phyloP scores from a whole-genome alignment of 306 rosid species.

The Gillenia trifoliata region DNA sequence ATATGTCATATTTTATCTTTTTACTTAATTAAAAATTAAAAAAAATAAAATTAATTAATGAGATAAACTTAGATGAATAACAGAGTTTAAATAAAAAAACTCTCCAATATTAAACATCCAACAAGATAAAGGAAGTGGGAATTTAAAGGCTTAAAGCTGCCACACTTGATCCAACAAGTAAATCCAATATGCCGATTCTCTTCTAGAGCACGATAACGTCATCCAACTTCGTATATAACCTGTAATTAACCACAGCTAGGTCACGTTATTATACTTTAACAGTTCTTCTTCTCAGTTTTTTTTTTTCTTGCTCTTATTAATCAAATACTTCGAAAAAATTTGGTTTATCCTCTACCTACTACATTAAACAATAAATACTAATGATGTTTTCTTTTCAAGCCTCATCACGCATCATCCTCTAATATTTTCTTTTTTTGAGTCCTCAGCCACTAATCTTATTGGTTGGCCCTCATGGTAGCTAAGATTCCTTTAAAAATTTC shows the following conservation, averaged over 20 bases:
- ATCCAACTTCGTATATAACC: slow-evolving; percentile 10
- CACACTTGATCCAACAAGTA: slow-evolving; percentile 9
- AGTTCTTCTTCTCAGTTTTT: background rate
- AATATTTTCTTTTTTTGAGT: background rate
- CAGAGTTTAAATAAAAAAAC: too few relatives aligned
- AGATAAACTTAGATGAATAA: too few relatives aligned
- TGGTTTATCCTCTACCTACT: slow-evolving; percentile 4
- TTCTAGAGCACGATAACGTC: slow-evolving; percentile 30
- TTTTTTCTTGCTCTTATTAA: background rate
- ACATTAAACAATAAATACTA: background rate
- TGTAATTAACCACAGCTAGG: background rate
- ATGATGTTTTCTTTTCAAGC: background rate
- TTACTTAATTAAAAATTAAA: too few relatives aligned
- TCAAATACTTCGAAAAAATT: background rate
- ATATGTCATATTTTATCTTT: too few relatives aligned
- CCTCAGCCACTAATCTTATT: background rate
- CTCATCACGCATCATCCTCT: background rate
- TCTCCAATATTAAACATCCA: background rate
- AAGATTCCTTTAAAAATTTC: background rate
- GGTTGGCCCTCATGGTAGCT: background rate
- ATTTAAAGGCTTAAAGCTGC: slow-evolving; percentile 9
- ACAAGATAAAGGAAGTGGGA: background rate
- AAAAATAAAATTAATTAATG: too few relatives aligned
- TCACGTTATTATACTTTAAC: background rate
- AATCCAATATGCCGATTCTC: background rate